Conservation (phyloP, 805 yeast species). For the Clavispora phyllophila region DNA sequence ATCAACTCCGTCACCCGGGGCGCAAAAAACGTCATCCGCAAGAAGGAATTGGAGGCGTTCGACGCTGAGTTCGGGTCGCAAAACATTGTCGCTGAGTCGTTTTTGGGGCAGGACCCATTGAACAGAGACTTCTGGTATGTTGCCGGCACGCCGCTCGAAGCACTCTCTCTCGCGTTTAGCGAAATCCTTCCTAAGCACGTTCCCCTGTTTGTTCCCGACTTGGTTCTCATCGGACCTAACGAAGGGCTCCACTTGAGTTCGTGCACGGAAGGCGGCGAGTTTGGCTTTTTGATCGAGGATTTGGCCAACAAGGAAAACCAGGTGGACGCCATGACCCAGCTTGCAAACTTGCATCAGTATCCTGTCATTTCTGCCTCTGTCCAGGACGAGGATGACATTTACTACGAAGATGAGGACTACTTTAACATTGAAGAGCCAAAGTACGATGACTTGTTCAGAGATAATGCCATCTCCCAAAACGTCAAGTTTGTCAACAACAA, state of each 20-base stretch:
- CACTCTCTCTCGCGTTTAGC: constrained; percentile 22
- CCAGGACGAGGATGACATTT: constrained; percentile 24
- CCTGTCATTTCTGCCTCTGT: constrained; percentile 22
- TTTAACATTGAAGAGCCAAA: constrained; percentile 15
- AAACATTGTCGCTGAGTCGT: constrained; percentile 2
- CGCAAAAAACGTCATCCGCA: constrained; percentile 17
- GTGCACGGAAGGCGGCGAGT: constrained; percentile 2
- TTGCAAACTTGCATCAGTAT: constrained; percentile 13
- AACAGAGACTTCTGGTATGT: constrained; percentile 31
- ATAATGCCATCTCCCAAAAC: constrained; percentile 20
- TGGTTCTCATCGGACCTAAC: constrained; percentile 32
- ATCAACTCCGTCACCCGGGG: constrained; percentile 13
- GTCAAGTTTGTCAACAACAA: constrained; percentile 22
- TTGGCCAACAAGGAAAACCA: constrained; percentile 2
- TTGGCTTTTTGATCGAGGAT: constrained; percentile 7
- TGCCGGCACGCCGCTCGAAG: constrained; percentile 21
- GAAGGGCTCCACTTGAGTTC: constrained; percentile 18
- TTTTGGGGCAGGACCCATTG: constrained; percentile 33
- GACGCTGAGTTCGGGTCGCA: neutral
- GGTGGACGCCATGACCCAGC: constrained; percentile 15
- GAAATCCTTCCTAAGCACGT: constrained; percentile 22
- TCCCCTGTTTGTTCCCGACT: constrained; percentile 25
- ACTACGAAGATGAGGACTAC: constrained; percentile 29
- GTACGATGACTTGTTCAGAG: constrained; percentile 8
- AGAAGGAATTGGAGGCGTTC: constrained; percentile 1